Evolutionary conservation across 2,329 filamentous ascomycete species (phyloP), one percentile per base, ranked within the genome.

Genomic region (Epichloe scottii): DNA sequence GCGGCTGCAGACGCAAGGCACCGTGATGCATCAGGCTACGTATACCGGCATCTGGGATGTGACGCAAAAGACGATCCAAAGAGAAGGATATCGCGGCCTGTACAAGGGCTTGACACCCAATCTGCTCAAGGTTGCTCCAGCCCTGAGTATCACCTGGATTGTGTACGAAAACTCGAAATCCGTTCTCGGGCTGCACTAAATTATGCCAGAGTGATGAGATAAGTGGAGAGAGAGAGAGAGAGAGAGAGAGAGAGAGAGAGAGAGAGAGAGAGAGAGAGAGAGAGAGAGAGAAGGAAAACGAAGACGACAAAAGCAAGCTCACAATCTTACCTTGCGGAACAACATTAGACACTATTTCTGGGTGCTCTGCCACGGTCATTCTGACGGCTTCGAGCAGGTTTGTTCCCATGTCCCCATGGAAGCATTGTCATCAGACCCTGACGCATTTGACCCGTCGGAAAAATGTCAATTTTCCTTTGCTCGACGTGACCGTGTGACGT

Each of bases 31-130:
- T 65, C 88, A 85, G 5, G 79, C 86, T 7, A 95, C 87, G 4
- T 98, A 98, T 65, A 89, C 82, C 2, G 89, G 93, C 38, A 91
- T 97, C 56, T 79, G 83, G 72, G 93, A 98, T 66, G 91, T 96
- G 42, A 85, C 89, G 1, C 77, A 77, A 50, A 88, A 86, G 69
- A 98, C 93, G 8, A 71, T 95, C 37, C 76, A 82, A 59, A 81
- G 85, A 47, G 93, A 98, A 69, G 93, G 93, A 1, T 65, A 87
- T 38, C 78, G 87, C 53, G 93, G 93, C 2, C 73, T 98, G 52
- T 98, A 95, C 75, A 95, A 94, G 68, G 93, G 93, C 1, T 74
- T 97, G 57, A 95, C 91, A 41, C 93, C 93, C 5, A 98, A 97
- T 64, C 73, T 98, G 39, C 75, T 98, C 59, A 98, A 98, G 73